Base-by-base conservation (phyloP, 208 protist genomes). In the Acanthamoeba comandoni region DNA sequence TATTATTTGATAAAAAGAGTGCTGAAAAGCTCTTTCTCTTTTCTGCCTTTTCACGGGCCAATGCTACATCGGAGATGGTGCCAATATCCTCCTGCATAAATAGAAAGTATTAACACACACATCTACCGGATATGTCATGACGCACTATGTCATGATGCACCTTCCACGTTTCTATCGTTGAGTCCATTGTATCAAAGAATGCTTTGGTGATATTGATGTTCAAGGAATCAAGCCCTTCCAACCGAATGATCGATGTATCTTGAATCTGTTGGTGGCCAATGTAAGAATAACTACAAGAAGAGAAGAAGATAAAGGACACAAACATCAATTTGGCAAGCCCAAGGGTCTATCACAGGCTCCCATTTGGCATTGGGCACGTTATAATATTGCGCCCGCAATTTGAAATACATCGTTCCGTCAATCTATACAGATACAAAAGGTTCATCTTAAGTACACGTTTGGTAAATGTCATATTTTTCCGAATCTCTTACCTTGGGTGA, bases 171-270 rank as follows among this genome's bases (percentile, higher is more conserved):
- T 88, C 80, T 39, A 88, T 70, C 22, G 53, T 88, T 22, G 57
- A 71, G 53, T 88, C 60, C 80, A 88, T 88, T 19, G 80, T 88
- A 35, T 88, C 80, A 24, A 88, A 88, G 80, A 88, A 88, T 13
- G 80, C 53, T 62, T 88, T 88, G n/a, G 80, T 88, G 24, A 88
- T 71, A 43, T 88, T 88, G 39, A 88, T 24, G 57, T 88, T 70
- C 29, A 88, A 26, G 13, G 51, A 29, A 8, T 88, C 60, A 17
- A 71, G n/a, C 15, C 35, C 57, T 62, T 53, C 70, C 24, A 88
- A 9, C 24, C 43, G 64, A 0, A 88, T 26, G 2, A 71, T 19
- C 5, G 57, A 57, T 26, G 80, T 88, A 22, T 88, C 55, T 24
- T 88, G 43, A 9, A 86, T 67, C 77, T 86, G 53, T 48, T 24